Conservation (phyloP, 495 filamentous ascomycete species). For the Penicillium crystallinum region DNA sequence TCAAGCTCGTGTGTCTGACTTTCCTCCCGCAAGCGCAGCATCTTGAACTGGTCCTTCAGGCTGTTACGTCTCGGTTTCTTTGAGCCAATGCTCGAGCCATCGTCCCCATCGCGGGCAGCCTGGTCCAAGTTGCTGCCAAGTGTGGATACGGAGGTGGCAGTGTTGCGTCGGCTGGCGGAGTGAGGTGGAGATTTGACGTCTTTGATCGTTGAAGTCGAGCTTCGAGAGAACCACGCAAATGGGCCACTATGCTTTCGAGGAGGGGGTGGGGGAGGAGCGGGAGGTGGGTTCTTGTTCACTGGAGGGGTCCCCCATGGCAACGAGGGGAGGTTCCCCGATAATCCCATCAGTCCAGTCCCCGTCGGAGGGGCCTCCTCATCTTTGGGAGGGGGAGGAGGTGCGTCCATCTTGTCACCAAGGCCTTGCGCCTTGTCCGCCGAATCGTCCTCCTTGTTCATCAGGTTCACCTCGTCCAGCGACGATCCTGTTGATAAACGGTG, state of each 20-base stretch:
- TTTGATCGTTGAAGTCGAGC: slow-evolving; percentile 52
- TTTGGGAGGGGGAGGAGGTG: slow-evolving; percentile 46
- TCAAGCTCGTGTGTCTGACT: slow-evolving; percentile 49
- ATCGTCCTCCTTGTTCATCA: slow-evolving; percentile 51
- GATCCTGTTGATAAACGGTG: slow-evolving; percentile 58
- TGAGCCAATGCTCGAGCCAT: slow-evolving; percentile 36
- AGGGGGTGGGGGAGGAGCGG: slow-evolving; percentile 41
- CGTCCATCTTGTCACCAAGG: slow-evolving; percentile 29
- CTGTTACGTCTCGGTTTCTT: slow-evolving; percentile 57
- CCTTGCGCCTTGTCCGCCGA: slow-evolving; percentile 18
- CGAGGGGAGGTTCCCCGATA: slow-evolving; percentile 49
- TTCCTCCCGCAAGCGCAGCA: slow-evolving; percentile 76
- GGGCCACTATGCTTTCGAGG: slow-evolving; percentile 70
- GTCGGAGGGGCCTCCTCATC: slow-evolving; percentile 42
- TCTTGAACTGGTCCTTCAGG: slow-evolving; percentile 80
- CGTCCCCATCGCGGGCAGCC: slow-evolving; percentile 61
- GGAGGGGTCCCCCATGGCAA: slow-evolving; percentile 46
- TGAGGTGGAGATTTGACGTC: slow-evolving; percentile 50
- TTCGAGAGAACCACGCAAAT: slow-evolving; percentile 82
- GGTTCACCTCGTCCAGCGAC: slow-evolving; percentile 63
- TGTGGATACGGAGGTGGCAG: slow-evolving; percentile 68
- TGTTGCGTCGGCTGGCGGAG: slow-evolving; percentile 56
- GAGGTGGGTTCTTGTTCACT: slow-evolving; percentile 34
- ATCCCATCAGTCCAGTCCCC: slow-evolving; percentile 40
- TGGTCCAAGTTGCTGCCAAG: slow-evolving; percentile 68